Evolutionary conservation across 208 protist genomes (phyloP).

Genomic region (Leishmania guyanensis): DNA sequence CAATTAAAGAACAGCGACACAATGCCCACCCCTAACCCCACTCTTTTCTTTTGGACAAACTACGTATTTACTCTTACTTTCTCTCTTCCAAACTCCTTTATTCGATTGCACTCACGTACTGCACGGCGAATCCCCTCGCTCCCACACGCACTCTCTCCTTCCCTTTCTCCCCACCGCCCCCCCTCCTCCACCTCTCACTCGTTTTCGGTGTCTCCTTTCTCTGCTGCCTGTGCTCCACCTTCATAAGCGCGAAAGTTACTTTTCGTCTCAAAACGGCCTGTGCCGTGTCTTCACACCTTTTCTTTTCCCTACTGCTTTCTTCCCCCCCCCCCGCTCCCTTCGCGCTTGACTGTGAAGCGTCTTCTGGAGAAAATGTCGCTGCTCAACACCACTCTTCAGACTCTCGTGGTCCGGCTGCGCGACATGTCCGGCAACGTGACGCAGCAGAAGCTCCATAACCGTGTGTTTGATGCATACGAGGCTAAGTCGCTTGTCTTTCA

Average conservation of each 20-base stretch:
- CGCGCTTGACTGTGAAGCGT: no score
- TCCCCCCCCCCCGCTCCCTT: not conserved
- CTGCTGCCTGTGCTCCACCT: not conserved
- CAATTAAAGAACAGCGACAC: no score
- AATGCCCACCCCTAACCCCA: no score
- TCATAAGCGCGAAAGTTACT: not conserved
- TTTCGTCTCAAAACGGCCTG: not conserved
- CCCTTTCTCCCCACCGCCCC: not conserved
- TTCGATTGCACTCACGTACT: not conserved
- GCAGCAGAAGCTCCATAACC: constrained; percentile 89
- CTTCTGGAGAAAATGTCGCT: constrained; percentile 60
- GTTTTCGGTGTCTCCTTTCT: not conserved
- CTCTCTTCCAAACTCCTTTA: not conserved
- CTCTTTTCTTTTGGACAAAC: not conserved
- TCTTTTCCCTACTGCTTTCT: not conserved
- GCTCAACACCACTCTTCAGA: constrained; percentile 85
- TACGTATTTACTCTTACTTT: not conserved
- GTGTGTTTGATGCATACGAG: constrained; percentile 91
- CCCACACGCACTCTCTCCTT: not conserved
- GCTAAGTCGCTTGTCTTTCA: constrained; percentile 90
- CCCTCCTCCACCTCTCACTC: not conserved
- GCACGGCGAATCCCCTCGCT: not conserved
- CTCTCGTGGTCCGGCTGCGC: constrained; percentile 75
- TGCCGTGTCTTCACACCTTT: not conserved
- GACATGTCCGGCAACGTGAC: constrained; percentile 89